Evolutionary conservation across 2,329 filamentous ascomycete species (phyloP).

Genomic region (Penicillium oxalicum): DNA sequence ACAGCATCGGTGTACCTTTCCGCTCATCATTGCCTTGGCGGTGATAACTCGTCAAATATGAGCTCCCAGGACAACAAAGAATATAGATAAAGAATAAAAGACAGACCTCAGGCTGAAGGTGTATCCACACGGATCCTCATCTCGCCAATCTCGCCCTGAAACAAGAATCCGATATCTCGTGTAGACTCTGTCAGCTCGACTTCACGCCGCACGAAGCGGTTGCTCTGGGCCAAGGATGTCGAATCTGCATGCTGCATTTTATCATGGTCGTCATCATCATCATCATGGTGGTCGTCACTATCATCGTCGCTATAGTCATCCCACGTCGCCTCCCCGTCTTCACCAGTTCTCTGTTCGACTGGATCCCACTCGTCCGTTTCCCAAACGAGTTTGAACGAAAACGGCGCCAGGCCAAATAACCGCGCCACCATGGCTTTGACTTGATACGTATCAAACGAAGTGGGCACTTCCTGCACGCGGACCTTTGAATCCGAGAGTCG

Average conservation of each 20-base stretch:
- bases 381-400: conserved; percentile 66
- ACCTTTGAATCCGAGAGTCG: conserved; percentile 40
- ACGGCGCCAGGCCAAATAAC: conserved; percentile 60
- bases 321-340: conserved; percentile 47
- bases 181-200: conserved; percentile 74
- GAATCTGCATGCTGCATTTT: conserved; percentile 13
- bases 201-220: conserved; percentile 68
- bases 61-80: background rate
- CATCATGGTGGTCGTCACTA: conserved; percentile 9
- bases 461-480: conserved; percentile 57
- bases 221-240: conserved; percentile 30
- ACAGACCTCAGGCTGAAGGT: background rate
- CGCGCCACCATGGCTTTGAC: conserved; percentile 72
- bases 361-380: conserved; percentile 90
- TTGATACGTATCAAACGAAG: conserved; percentile 71
- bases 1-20: no score
- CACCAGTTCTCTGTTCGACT: conserved; percentile 57
- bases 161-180: conserved; percentile 73
- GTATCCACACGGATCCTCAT: conserved; percentile 65
- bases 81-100: background rate
- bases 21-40: background rate
- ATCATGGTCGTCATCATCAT: conserved; percentile 7
- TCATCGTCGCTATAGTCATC: conserved; percentile 35
- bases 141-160: conserved; percentile 60
- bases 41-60: background rate